phyloP scores from a whole-genome alignment of 768 basidiomycete species.

The Boletus speciosus region DNA sequence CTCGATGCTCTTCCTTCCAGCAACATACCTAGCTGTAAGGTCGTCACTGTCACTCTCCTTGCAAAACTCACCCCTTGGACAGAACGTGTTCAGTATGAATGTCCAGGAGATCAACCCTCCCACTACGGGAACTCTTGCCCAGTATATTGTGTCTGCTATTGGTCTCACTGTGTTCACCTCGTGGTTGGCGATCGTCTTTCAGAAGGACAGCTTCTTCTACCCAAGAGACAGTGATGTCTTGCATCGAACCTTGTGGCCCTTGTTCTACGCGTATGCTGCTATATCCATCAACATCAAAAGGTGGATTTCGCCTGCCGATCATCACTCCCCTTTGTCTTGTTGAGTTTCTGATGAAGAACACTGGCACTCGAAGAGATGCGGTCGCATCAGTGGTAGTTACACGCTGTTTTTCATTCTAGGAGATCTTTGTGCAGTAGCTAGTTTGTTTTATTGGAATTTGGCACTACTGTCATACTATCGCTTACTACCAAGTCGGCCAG shows the following conservation, averaged over 20 bases:
- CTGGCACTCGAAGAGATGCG: not conserved
- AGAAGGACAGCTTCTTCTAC: conserved; percentile 23
- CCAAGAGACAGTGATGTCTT: conserved; percentile 2
- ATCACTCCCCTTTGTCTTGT: not conserved
- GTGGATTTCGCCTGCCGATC: not conserved
- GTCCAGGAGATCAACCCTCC: conserved; percentile 26
- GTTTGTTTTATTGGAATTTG: no score
- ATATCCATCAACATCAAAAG: not conserved
- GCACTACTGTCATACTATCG: no score
- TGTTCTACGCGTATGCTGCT: conserved; percentile 10
- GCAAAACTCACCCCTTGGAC: conserved; percentile 14
- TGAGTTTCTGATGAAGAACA: not conserved
- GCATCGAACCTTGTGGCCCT: conserved; percentile 22
- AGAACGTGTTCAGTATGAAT: conserved; percentile 32
- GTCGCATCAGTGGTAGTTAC: not conserved
- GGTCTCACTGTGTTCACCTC: conserved; percentile 46
- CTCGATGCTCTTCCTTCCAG: conserved; percentile 56
- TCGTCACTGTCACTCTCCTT: not conserved
- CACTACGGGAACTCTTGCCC: conserved; percentile 31
- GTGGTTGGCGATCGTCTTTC: conserved; percentile 55
- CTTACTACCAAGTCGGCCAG: no score
- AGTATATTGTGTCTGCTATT: conserved; percentile 39
- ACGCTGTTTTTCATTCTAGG: no score
- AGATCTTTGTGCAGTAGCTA: no score
- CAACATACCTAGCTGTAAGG: conserved; percentile 38